Conservation (phyloP, 768 basidiomycete genomes). For the Lanmaoa rubissima region DNA sequence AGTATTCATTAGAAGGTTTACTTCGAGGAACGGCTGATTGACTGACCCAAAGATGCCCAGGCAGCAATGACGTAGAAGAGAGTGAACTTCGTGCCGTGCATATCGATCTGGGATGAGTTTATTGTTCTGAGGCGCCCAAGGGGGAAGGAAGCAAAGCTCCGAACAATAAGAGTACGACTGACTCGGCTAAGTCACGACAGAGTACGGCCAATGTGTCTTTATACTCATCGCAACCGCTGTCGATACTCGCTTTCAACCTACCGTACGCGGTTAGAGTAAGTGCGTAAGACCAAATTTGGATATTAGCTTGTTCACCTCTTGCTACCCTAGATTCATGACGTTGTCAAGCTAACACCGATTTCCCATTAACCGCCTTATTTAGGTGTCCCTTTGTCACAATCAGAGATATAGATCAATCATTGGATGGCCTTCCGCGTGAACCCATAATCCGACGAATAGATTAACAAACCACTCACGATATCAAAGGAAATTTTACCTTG, state of each 20-base stretch:
- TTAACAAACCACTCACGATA: background rate
- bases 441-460: background rate
- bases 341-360: background rate
- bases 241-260: constrained; percentile 23
- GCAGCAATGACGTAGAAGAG: constrained; percentile 30
- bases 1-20: background rate
- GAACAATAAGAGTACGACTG: constrained; percentile 33
- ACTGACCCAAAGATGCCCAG: constrained; percentile 28
- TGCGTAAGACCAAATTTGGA: constrained; percentile 26
- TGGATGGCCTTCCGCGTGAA: too few species aligned
- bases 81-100: constrained; percentile 27
- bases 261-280: constrained; percentile 23
- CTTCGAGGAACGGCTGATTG: background rate
- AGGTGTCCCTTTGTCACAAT: constrained; percentile 23
- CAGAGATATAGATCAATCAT: background rate
- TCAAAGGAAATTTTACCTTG: background rate
- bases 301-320: constrained; percentile 23
- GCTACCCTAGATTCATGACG: background rate
- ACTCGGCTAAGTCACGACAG: constrained; percentile 16
- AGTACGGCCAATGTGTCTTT: constrained; percentile 15
- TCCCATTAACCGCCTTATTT: constrained; percentile 12
- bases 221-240: constrained; percentile 16
- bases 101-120: constrained; percentile 22
- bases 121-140: constrained; percentile 25
- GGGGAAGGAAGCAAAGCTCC: constrained; percentile 6